phyloP scores from a whole-genome alignment of 148 eudicot genomes.

The Rhododendron molle region DNA sequence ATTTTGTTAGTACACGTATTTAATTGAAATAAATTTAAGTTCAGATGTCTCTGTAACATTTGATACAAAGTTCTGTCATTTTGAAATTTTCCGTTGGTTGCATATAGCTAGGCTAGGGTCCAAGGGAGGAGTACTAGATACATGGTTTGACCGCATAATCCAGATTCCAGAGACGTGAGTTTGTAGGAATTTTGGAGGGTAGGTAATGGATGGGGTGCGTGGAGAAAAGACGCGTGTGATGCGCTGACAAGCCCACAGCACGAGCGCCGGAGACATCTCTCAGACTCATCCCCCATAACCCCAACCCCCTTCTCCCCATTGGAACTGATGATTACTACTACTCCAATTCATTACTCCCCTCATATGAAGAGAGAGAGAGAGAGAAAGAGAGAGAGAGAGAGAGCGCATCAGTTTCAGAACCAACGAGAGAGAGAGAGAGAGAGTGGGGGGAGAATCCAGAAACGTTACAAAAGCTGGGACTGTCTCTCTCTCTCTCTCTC shows the following conservation, averaged over 20 bases:
- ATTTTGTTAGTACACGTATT: too few species aligned
- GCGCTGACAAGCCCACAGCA: conserved; percentile 23
- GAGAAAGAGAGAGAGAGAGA: not conserved
- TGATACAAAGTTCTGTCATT: too few species aligned
- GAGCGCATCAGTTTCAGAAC: not conserved
- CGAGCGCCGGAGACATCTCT: not conserved
- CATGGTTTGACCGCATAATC: conserved; percentile 13
- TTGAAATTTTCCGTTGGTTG: too few species aligned
- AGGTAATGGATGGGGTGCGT: not conserved
- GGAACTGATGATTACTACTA: not conserved
- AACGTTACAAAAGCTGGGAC: not conserved
- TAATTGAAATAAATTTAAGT: too few species aligned
- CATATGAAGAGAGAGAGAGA: not conserved
- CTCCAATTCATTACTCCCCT: not conserved
- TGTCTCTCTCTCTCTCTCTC: not conserved
- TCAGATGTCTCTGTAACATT: too few species aligned
- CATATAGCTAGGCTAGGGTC: not conserved
- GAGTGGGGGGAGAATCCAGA: not conserved
- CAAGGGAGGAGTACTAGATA: not conserved
- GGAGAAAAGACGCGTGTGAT: conserved; percentile 22
- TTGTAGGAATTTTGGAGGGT: not conserved
- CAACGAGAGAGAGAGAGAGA: not conserved
- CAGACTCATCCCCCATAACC: not conserved
- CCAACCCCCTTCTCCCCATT: not conserved
- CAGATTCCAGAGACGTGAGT: not conserved